Base-by-base conservation (phyloP, 805 yeast species). In the Saturnispora sekii region DNA sequence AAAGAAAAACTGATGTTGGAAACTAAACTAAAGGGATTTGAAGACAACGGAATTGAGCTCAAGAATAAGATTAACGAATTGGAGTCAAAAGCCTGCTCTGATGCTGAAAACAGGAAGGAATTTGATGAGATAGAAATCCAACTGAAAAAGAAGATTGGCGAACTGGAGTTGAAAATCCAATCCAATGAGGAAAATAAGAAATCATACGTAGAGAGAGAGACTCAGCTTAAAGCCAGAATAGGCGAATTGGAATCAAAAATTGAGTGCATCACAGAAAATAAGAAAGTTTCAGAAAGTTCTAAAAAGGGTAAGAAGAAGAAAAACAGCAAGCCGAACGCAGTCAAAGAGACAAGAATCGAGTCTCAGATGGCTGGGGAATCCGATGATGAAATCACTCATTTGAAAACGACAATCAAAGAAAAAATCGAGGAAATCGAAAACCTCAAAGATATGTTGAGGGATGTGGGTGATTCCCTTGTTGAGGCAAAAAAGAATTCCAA, bases 401-500 rank as follows among this genome's bases (percentile, higher is more conserved):
- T 64, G 4, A 64, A 59, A 29, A 44, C 51, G 3, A 60, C 63
- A 7, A 46, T 77, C n/a, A 62, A 59, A 31, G 38, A 56, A 8
- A 77, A 78, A 48, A 47, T 56, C 10, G 84, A 77, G 44, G 95
- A 88, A 55, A 64, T 87, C 14, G 87, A 78, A 39, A 72, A 69
- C 43, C 68, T 84, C 42, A 75, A 79, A 54, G 96, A 87, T 47
- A 84, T 82, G 85, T 60, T 89, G 44, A 73, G 73, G 50, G 78
- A 75, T 46, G 70, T 88, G 26, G 96, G 96, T 1, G 76, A 84
- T 54, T 94, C 86, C 41, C 67, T 88, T 7, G 94, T 88, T 1
- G 72, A 74, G 5, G 76, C 87, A 0, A 77, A 74, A 51, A 80
- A 81, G 52, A 59, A 55, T 4, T 31, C 61, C 15, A 58, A 55